Evolutionary conservation across 2,329 filamentous ascomycete species (phyloP), one percentile per base, ranked within the genome.

Genomic region (Alternaria brassicae): DNA sequence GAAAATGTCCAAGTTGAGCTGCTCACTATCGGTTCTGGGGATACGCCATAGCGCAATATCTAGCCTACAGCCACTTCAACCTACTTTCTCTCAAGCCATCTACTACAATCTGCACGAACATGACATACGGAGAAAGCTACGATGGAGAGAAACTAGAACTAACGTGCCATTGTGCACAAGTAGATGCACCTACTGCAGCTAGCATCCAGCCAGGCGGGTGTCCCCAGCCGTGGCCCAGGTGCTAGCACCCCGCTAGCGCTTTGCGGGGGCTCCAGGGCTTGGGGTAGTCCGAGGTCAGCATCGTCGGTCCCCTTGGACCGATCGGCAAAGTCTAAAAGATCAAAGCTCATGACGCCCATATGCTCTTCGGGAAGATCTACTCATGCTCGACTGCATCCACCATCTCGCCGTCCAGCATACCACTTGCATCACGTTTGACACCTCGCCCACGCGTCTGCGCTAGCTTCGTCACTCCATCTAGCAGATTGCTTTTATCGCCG

Each of bases 191-290:
- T 21, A 39, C 27, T 21, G 28, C 36, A 17, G 19, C 21, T 30
- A 21, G 40, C 36, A 32, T n/a, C 41, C 39, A 25, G 15, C 13
- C 41, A 27, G 25, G 27, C 37, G 37, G 23, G 37, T 13, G n/a
- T 32, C 21, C 51, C 51, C n/a, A 37, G 42, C 48, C 17, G 32
- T 39, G 56, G 56, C 17, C 17, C 36, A 37, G 36, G 36, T 19
- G 36, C 30, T 59, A 59, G 56, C 27, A 53, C 45, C 52, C 52
- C 52, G 39, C 56, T 59, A 56, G 56, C 47, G 56, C 52, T 19
- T 51, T 59, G 52, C 52, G 56, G 56, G 34, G 34, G 32, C 32
- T 8, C 15, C 15, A n/a, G 44, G 44, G 56, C 37, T 40, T 41
- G 56, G 37, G 32, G 37, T 50, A 36, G 36, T 37, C 56, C 56